A percentile compares a stretch with the other conserved stretches of the same genome.
Conservation (phyloP, 495 filamentous ascomycete species). For the Saxophila tyrrhenica region DNA sequence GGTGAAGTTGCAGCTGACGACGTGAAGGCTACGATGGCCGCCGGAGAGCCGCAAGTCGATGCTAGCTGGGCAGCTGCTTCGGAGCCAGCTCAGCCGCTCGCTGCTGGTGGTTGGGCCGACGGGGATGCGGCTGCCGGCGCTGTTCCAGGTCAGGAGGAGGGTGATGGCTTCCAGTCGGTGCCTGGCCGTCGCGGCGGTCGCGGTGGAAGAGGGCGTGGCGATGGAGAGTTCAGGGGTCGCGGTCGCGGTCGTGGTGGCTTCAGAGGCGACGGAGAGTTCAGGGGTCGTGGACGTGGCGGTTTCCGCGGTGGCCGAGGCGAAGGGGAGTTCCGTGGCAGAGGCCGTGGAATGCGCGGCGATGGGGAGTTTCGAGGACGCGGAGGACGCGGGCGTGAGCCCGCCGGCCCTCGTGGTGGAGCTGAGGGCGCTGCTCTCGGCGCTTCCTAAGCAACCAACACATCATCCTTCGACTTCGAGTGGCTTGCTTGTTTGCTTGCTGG, state of each 20-base stretch:
- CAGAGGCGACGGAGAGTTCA: slow-evolving; percentile 14
- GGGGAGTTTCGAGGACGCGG: slow-evolving; percentile 12
- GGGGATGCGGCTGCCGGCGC: slow-evolving; percentile 3
- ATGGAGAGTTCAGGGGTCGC: slow-evolving; percentile 22
- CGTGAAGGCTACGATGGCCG: slow-evolving; percentile 1
- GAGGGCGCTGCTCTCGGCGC: slow-evolving; percentile 16
- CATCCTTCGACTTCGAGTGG: background rate
- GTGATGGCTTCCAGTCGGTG: slow-evolving; percentile 52
- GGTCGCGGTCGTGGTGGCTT: slow-evolving; percentile 7
- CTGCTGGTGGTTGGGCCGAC: slow-evolving; percentile 58
- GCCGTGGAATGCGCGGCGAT: slow-evolving; percentile 13
- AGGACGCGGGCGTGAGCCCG: slow-evolving; percentile 15
- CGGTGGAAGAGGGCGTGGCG: slow-evolving; percentile 27
- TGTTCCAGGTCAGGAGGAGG: slow-evolving; percentile 14
- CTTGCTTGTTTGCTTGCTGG: background rate
- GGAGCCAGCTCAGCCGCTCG: slow-evolving; percentile 34
- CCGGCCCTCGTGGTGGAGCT: slow-evolving; percentile 2
- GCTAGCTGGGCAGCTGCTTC: background rate
- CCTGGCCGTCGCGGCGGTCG: slow-evolving; percentile 27
- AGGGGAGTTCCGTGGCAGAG: slow-evolving; percentile 9
- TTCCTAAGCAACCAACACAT: background rate
- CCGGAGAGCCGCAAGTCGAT: background rate
- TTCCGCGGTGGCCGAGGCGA: slow-evolving; percentile 19
- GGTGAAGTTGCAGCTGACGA: too few species aligned
- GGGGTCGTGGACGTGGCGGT: slow-evolving; percentile 26